Evolutionary conservation across 1,139 yeast genomes (phyloP).

Genomic region (Hyphopichia pseudoburtonii): DNA sequence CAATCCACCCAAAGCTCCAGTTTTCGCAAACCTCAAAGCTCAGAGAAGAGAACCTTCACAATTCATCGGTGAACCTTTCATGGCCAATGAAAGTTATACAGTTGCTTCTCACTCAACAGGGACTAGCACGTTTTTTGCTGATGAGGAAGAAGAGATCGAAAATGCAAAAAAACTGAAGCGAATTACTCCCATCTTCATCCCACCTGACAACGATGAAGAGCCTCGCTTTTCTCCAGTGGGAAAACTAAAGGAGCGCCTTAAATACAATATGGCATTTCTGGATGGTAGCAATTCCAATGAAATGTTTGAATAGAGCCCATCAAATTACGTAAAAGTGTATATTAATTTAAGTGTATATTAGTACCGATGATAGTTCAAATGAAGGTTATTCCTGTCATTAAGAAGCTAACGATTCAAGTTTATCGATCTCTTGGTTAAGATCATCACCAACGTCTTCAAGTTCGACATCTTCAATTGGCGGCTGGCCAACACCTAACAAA

Average conservation of each 20-base stretch:
- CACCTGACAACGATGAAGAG: constrained; percentile 30
- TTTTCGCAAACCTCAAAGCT: constrained; percentile 14
- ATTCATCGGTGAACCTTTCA: too few relatives aligned
- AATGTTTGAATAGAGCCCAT: not conserved
- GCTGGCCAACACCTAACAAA: not conserved
- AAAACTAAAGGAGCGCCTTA: constrained; percentile 25
- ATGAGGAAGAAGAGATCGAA: constrained; percentile 21
- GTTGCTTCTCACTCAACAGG: constrained; percentile 7
- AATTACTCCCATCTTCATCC: constrained; percentile 42
- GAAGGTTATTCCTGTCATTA: not conserved
- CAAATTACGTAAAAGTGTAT: not conserved
- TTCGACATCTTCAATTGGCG: constrained; percentile 7
- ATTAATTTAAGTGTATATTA: not conserved
- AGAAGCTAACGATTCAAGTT: constrained; percentile 9
- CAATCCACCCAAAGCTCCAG: constrained; percentile 34
- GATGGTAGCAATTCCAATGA: not conserved
- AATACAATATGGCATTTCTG: not conserved
- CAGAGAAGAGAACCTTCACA: not conserved
- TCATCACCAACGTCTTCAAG: constrained; percentile 12
- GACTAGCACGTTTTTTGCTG: constrained; percentile 3
- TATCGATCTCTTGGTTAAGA: constrained; percentile 18
- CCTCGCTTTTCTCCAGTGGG: constrained; percentile 36
- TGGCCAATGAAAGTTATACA: too few relatives aligned
- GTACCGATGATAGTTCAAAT: not conserved
- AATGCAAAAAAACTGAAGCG: constrained; percentile 38